Base-by-base conservation (phyloP, 257 asterid species). In the Mentha longifolia region DNA sequence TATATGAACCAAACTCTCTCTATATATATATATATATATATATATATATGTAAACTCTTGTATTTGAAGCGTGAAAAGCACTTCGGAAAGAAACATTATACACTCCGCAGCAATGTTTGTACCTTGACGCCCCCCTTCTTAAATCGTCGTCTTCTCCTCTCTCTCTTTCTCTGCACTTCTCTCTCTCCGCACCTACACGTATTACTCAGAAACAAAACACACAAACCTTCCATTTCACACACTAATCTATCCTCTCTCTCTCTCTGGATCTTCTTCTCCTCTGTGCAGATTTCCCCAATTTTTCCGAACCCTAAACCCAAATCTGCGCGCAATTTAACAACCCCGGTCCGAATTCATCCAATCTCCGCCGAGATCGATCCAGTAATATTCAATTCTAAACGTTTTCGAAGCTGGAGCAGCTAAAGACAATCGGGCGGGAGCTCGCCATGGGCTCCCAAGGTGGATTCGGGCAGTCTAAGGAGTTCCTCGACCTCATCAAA, bases 371-470 rank as follows among this genome's bases (percentile, higher is more conserved):
- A 65, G 74, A 79, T 72, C 74, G 80, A 70, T 77, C 62, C 54
- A 9, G 49, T 58, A 11, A 66, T 37, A 30, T 56, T 62, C 59
- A 19, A 49, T 31, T 51, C 69, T 11, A 10, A 56, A 56, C 68
- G 41, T 67, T 61, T 95, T 71, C 58, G 45, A 83, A 83, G 83
- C 81, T 95, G 98, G 99, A 95, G 91, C 97, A 95, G 80, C 83
- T 92, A 58, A 87, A 89, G 80, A 92, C 93, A 10, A 87, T 95
- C 73, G 98, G 98, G 5, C 84, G 98, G 79, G 99, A 92, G 97
- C 96, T 92, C 84, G 91, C 97, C 51, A 89, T 92, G 98, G 88
- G 97, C 76, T 89, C 97, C 82, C 99, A 87, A 79, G 97, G 90
- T 31, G 96, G 96, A 58, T 87, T 89, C 70, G 91, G 95, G 33